A percentile compares a stretch with the other conserved stretches of the same genome.
Evolutionary conservation across 768 basidiomycete genomes (phyloP).

Genomic region (Daedaleopsis nitida): DNA sequence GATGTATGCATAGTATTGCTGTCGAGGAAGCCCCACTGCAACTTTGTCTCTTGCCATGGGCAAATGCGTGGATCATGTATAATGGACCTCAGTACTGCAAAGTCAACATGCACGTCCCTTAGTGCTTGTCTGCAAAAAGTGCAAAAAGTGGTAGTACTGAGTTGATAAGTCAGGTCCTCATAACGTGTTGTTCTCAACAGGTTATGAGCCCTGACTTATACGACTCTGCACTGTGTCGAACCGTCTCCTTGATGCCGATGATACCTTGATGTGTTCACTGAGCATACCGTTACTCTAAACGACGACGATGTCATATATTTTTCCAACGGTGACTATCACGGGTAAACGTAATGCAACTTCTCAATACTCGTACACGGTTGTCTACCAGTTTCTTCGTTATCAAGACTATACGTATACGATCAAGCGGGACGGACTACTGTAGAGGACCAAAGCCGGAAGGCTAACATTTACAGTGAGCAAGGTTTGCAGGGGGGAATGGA

Average conservation of each 20-base stretch:
- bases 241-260: slow-evolving; percentile 28
- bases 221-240: slow-evolving; percentile 54
- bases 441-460: neutral
- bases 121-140: neutral
- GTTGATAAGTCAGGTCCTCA: slow-evolving; percentile 5
- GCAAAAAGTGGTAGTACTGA: neutral
- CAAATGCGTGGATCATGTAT: neutral
- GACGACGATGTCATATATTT: neutral
- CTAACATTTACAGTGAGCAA: neutral
- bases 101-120: no score
- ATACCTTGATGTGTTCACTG: no score
- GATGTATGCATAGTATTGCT: slow-evolving; percentile 50
- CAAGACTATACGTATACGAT: neutral
- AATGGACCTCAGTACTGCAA: neutral
- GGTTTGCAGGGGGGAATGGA: neutral
- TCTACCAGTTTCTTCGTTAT: no score
- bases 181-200: slow-evolving; percentile 8
- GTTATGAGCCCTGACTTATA: slow-evolving; percentile 13
- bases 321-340: neutral
- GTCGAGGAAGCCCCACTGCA: neutral
- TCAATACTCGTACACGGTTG: no score
- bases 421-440: neutral
- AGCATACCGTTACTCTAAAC: neutral
- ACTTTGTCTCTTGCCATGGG: neutral
- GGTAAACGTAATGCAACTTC: no score